Evolutionary conservation across 1,284 basidiomycete species (phyloP).

Genomic region (Leccinum fallax): DNA sequence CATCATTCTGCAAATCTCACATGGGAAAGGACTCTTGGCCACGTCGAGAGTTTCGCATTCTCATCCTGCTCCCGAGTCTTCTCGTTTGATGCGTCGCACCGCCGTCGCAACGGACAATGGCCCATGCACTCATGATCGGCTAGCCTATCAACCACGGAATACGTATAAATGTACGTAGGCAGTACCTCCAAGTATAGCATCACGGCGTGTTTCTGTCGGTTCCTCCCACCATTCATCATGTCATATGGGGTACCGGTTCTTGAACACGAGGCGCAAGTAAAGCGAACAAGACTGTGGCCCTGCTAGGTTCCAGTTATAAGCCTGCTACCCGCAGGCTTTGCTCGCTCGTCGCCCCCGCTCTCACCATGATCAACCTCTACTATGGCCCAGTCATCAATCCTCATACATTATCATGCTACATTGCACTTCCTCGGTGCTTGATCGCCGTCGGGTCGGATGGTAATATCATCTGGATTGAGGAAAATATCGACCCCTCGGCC

Average conservation of each 20-base stretch:
- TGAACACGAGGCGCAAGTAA: not conserved
- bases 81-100: no score
- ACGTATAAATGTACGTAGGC: no score
- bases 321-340: not conserved
- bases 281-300: not conserved
- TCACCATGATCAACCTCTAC: conserved; percentile 46
- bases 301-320: conserved; percentile 2
- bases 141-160: no score
- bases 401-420: conserved; percentile 51
- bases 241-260: not conserved
- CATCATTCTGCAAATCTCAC: no score
- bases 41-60: no score
- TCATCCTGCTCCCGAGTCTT: no score
- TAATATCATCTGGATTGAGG: conserved; percentile 67
- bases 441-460: conserved; percentile 63
- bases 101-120: no score
- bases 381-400: conserved; percentile 65
- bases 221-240: not conserved
- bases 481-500: conserved; percentile 50
- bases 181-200: not conserved
- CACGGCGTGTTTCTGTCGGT: not conserved
- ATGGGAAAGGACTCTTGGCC: no score
- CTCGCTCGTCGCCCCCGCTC: not conserved
- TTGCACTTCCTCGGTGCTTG: conserved; percentile 58
- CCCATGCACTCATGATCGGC: no score